Conservation (phyloP, 139 green algal species). For the Micromonas commoda region DNA sequence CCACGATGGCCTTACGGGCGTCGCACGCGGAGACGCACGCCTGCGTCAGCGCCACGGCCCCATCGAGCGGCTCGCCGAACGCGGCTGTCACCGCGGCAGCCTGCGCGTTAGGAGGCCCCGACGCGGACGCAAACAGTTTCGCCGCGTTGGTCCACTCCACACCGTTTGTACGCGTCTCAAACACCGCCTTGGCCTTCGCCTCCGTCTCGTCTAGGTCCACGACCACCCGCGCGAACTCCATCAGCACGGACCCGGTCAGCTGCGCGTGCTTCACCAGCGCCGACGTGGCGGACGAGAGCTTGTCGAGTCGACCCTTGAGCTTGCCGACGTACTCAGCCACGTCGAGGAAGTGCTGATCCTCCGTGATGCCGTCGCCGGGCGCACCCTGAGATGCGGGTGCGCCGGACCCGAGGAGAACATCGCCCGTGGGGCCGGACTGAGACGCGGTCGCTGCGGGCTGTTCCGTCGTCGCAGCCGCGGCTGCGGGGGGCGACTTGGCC, state of each 20-base stretch:
- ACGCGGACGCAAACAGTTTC: neutral
- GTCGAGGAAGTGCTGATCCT: neutral
- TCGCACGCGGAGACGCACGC: neutral
- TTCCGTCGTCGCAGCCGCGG: no score
- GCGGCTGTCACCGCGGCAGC: neutral
- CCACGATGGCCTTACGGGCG: neutral
- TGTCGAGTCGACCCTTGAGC: neutral
- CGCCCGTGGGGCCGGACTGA: no score
- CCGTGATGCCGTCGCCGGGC: neutral
- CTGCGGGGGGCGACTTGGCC: no score
- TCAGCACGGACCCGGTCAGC: neutral
- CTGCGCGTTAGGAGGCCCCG: neutral
- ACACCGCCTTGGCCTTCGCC: neutral
- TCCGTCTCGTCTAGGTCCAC: neutral
- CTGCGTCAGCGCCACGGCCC: neutral
- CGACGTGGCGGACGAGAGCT: conserved; percentile 3
- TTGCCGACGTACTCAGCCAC: neutral
- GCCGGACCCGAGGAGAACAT: no score
- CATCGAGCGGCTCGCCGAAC: neutral
- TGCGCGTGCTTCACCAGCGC: neutral
- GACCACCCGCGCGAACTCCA: neutral
- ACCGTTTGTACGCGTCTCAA: neutral
- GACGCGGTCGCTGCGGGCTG: no score
- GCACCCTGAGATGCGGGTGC: no score
- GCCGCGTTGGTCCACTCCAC: neutral